Percentiles rank a stretch among this genome's conserved stretches.
phyloP scores from a whole-genome alignment of 129 eudicot species.

The Sambucus nigra region DNA sequence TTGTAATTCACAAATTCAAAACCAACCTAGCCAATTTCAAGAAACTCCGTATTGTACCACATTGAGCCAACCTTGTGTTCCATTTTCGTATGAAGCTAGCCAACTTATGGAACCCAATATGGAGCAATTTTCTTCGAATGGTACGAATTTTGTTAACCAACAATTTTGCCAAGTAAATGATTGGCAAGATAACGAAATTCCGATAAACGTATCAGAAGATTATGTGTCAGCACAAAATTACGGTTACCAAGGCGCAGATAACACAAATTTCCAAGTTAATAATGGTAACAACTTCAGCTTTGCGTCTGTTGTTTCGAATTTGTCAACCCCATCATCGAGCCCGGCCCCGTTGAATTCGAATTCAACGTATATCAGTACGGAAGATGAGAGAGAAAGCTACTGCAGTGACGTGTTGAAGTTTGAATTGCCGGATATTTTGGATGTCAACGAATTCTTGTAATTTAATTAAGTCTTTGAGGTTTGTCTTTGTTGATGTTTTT shows the following conservation, averaged over 20 bases:
- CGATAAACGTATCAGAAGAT: slow-evolving; percentile 4
- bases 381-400: slow-evolving; percentile 57
- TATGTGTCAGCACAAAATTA: slow-evolving; percentile 12
- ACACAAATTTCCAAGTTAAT: slow-evolving; percentile 15
- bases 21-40: slow-evolving; percentile 34
- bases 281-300: slow-evolving; percentile 31
- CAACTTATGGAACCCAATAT: slow-evolving; percentile 37
- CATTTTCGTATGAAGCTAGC: slow-evolving; percentile 31
- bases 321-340: slow-evolving; percentile 48
- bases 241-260: slow-evolving; percentile 19
- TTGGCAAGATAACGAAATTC: slow-evolving; percentile 33
- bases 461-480: neutral
- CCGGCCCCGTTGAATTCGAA: slow-evolving; percentile 40
- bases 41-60: slow-evolving; percentile 27
- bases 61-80: slow-evolving; percentile 18
- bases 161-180: slow-evolving; percentile 29
- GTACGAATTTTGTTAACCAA: slow-evolving; percentile 21
- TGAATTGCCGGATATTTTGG: slow-evolving; percentile 38
- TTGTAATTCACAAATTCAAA: slow-evolving; percentile 22
- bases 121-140: slow-evolving; percentile 29
- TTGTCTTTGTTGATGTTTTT: neutral
- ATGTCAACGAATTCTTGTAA: neutral
- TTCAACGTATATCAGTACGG: slow-evolving; percentile 31
- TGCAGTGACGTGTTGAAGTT: slow-evolving; percentile 61
- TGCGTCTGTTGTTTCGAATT: slow-evolving; percentile 24